Evolutionary conservation across 345 rosid species (phyloP), one percentile per base, ranked within the genome.

Genomic region (Tarenaya hassleriana): DNA sequence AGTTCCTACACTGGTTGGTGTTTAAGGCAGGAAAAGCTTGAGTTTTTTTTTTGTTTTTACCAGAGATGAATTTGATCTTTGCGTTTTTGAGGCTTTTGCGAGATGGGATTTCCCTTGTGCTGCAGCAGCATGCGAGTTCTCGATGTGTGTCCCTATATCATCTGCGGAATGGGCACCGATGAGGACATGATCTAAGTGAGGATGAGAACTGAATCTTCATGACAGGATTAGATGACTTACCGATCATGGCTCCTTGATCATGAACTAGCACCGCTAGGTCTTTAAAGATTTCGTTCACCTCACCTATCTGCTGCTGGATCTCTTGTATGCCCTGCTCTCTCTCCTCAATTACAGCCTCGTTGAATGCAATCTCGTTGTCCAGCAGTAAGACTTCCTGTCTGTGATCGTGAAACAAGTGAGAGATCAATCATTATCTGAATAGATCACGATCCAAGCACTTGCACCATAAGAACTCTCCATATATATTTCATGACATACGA

Each of bases 221-320:
- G 29, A 24, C 2, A 24, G 29, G 29, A 24, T 24, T 16, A 49
- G 16, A 10, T 15, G 17, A 46, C 47, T 33, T 59, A 85, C 97
- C 95, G 39, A 92, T 85, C 81, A 88, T 78, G 18, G 84, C 50
- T 74, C 97, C 98, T 69, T 92, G 98, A 52, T 92, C 95, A 37
- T 88, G 94, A 61, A 92, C 95, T 16, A 92, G 74, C 38, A 88
- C 95, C 3, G 95, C 95, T n/a, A 88, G 94, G 77, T 92, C 97
- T 63, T 88, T 92, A 47, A 92, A 83, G 15, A 92, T 85, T 63
- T 88, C 98, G 15, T 92, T 92, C 62, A 88, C 98, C 74, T 88
- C 95, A 11, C 95, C 97, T 66, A 92, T 88, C 62, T 92, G 97
- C 61, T 61, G 74, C 70, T 88, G 94, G 55, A 92, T 83, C 63